Percentiles rank a stretch among this genome's conserved stretches.
Evolutionary conservation across 2,329 filamentous ascomycete genomes (phyloP).

Genomic region (Aureobasidium vineae): DNA sequence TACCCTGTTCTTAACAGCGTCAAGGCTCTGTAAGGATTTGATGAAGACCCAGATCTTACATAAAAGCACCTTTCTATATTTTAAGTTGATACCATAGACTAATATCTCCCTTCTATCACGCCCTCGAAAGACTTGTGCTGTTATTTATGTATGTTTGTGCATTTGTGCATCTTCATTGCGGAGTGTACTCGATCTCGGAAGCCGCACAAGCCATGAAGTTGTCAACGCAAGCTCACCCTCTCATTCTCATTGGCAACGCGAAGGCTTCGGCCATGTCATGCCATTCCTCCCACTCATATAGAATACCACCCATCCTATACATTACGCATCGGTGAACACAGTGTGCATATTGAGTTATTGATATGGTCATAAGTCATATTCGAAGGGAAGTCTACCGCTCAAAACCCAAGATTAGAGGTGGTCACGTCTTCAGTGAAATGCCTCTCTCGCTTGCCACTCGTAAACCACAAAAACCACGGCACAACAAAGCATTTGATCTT

Average conservation of each 20-base stretch:
- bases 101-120: no score
- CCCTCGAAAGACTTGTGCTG: no score
- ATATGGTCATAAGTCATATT: background rate
- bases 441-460: slow-evolving; percentile 42
- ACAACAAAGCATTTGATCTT: slow-evolving; percentile 47
- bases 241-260: background rate
- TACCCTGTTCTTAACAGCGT: slow-evolving; percentile 28
- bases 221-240: no score
- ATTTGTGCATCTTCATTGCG: no score
- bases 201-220: no score
- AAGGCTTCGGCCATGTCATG: background rate
- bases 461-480: slow-evolving; percentile 51
- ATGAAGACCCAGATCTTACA: background rate
- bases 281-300: no score
- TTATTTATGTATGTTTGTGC: no score
- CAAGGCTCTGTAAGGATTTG: slow-evolving; percentile 24
- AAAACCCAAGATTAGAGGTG: slow-evolving; percentile 40
- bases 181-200: no score
- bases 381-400: background rate
- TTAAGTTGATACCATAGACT: background rate
- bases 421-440: slow-evolving; percentile 51
- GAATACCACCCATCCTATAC: no score
- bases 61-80: slow-evolving; percentile 26
- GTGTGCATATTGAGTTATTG: no score
- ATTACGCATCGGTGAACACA: no score